Conservation (phyloP, 2,329 filamentous ascomycete species). For the Tolypocladium pustulatum region DNA sequence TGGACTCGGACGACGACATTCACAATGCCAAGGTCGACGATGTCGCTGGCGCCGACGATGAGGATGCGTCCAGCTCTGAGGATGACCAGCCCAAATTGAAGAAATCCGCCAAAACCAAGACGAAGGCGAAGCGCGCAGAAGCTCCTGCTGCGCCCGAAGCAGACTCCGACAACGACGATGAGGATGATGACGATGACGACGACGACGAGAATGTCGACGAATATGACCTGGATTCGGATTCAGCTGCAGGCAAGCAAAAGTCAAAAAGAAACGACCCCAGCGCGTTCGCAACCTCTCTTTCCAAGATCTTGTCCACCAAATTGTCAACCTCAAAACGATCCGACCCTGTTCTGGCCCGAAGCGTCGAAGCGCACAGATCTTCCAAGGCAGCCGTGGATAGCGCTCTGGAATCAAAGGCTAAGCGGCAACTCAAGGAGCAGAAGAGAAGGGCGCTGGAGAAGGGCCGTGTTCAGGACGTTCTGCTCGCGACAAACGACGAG, state of each 20-base stretch:
- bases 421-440: conserved; percentile 67
- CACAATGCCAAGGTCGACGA: conserved; percentile 43
- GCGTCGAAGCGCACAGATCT: conserved; percentile 60
- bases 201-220: conserved; percentile 23
- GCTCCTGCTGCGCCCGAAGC: conserved; percentile 7
- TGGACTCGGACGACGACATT: conserved; percentile 48
- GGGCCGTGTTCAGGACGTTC: conserved; percentile 78
- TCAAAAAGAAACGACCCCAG: conserved; percentile 86
- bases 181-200: conserved; percentile 13
- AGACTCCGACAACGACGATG: conserved; percentile 13
- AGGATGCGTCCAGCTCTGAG: conserved; percentile 24
- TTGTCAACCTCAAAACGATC: conserved; percentile 69
- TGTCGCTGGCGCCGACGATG: conserved; percentile 26
- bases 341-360: conserved; percentile 87
- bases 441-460: conserved; percentile 72
- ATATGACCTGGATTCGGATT: conserved; percentile 29
- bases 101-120: conserved; percentile 13
- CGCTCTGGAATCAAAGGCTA: conserved; percentile 73
- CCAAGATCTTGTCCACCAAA: conserved; percentile 86
- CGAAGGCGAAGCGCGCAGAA: background rate
- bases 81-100: conserved; percentile 15
- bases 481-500: conserved; percentile 51
- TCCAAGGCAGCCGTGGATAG: conserved; percentile 63
- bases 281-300: conserved; percentile 86
- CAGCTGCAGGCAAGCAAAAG: conserved; percentile 33